These are phyloP conservation scores for Chytridium lagenaria DNA, from an alignment of 371 early-diverging fungal species.

Conservation along the genomic window DNA sequence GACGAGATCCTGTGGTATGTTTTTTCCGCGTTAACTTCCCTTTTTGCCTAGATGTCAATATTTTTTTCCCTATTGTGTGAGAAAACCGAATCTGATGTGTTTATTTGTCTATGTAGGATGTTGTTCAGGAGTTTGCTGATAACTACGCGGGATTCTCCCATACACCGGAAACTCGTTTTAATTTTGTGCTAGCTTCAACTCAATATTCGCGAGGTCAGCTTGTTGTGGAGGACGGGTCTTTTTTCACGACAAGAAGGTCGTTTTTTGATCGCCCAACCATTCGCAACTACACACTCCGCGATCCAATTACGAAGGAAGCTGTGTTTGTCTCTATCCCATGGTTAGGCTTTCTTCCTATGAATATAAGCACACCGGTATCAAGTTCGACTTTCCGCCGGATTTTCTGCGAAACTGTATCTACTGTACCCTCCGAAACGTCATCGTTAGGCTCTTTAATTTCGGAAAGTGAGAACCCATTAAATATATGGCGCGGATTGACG, in stretches of 20 bases:
- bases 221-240: neutral
- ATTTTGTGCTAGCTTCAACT: conserved; percentile 16
- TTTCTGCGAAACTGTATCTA: neutral
- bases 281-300: conserved; percentile 13
- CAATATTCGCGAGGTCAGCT: neutral
- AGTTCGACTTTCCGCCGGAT: neutral
- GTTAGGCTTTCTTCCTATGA: conserved; percentile 1
- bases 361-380: neutral
- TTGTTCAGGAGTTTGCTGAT: conserved; percentile 26
- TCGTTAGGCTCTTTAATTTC: neutral
- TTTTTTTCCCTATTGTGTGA: no score
- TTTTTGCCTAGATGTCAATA: no score
- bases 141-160: conserved; percentile 13
- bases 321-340: conserved; percentile 2
- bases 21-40: no score
- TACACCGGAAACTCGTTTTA: conserved; percentile 34
- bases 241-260: neutral
- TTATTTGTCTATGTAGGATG: no score
- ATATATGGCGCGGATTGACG: neutral
- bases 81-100: no score
- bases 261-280: neutral
- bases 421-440: neutral
- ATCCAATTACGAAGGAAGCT: neutral
- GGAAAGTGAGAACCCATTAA: neutral
- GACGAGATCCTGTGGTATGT: conserved; percentile 29